Evolutionary conservation across 768 basidiomycete genomes (phyloP).

Genomic region (Pisolithus albus): DNA sequence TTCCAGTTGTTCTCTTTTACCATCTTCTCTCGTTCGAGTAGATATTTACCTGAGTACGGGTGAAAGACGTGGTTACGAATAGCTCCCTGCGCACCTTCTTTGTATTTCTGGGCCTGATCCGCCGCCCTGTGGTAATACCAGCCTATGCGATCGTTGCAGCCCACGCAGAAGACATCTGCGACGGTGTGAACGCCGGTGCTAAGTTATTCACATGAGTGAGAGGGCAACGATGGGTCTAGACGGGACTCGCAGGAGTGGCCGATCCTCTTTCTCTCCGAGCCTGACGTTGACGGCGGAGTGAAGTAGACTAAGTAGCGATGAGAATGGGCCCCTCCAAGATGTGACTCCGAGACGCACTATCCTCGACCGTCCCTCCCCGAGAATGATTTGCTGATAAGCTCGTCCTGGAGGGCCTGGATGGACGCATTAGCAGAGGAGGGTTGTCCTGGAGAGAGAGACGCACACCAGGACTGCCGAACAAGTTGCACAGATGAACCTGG

Average conservation of each 20-base stretch:
- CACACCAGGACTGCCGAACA: slow-evolving; percentile 65
- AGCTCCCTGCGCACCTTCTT: slow-evolving; percentile 52
- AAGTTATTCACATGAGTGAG: slow-evolving; percentile 3
- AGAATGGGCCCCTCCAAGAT: background rate
- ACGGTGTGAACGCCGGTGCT: slow-evolving; percentile 81
- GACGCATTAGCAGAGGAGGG: background rate
- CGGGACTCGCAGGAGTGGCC: slow-evolving; percentile 54
- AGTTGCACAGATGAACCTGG: slow-evolving; percentile 60
- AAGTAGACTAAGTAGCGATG: slow-evolving; percentile 47
- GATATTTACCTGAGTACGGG: slow-evolving; percentile 58
- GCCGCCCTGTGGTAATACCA: slow-evolving; percentile 82
- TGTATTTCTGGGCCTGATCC: slow-evolving; percentile 74
- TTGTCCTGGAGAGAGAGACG: background rate
- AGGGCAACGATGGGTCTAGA: background rate
- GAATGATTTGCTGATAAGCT: slow-evolving; percentile 79
- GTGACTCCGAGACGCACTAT: slow-evolving; percentile 44
- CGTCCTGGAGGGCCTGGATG: slow-evolving; percentile 68
- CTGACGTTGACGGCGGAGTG: slow-evolving; percentile 73
- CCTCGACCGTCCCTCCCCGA: slow-evolving; percentile 78
- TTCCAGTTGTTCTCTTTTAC: slow-evolving; percentile 80
- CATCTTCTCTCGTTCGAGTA: slow-evolving; percentile 72
- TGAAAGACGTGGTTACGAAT: background rate
- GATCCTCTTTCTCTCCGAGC: slow-evolving; percentile 66
- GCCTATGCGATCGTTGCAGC: slow-evolving; percentile 71
- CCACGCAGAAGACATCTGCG: slow-evolving; percentile 72